These are phyloP conservation scores for Nitzschia sp. DNA, from an alignment of 108 stramenopile species.

Conservation along the genomic window DNA sequence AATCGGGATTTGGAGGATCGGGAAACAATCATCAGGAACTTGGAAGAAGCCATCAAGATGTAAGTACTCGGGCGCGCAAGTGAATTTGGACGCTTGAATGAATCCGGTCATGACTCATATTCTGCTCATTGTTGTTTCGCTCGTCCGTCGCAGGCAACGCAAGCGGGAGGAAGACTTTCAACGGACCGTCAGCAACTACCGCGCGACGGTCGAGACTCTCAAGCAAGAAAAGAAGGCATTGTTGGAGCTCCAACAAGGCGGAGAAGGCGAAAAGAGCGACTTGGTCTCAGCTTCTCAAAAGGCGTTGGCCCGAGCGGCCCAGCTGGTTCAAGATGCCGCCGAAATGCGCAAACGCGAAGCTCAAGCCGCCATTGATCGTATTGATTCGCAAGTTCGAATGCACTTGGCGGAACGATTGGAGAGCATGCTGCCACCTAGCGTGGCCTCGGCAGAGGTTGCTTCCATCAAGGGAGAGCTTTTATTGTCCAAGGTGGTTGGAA, in stretches of 20 bases:
- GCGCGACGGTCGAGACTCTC: conserved; percentile 68
- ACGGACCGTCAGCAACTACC: conserved; percentile 79
- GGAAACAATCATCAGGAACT: conserved; percentile 74
- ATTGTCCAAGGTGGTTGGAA: conserved; percentile 73
- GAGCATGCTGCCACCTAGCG: conserved; percentile 55
- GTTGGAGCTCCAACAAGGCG: conserved; percentile 67
- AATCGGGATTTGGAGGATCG: conserved; percentile 77
- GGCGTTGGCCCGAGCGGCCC: conserved; percentile 79
- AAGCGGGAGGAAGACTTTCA: conserved; percentile 88
- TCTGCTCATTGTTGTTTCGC: no score
- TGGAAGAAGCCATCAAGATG: conserved; percentile 91
- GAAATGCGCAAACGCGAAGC: conserved; percentile 73
- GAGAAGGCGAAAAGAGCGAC: conserved; percentile 74
- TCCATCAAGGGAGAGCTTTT: conserved; percentile 82
- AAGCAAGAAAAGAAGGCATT: conserved; percentile 81
- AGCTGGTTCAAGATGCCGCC: conserved; percentile 75
- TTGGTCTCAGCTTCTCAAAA: conserved; percentile 75
- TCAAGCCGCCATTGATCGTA: conserved; percentile 65
- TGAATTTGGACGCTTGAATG: no score
- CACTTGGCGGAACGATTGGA: conserved; percentile 70
- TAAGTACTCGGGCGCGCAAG: conserved; percentile 30
- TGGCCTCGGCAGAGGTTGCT: conserved; percentile 66
- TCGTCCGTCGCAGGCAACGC: conserved; percentile 80
- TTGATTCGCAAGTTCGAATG: conserved; percentile 60
- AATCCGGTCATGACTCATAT: neutral